Conservation (phyloP, 139 green algal species). For the Closterium sp. region DNA sequence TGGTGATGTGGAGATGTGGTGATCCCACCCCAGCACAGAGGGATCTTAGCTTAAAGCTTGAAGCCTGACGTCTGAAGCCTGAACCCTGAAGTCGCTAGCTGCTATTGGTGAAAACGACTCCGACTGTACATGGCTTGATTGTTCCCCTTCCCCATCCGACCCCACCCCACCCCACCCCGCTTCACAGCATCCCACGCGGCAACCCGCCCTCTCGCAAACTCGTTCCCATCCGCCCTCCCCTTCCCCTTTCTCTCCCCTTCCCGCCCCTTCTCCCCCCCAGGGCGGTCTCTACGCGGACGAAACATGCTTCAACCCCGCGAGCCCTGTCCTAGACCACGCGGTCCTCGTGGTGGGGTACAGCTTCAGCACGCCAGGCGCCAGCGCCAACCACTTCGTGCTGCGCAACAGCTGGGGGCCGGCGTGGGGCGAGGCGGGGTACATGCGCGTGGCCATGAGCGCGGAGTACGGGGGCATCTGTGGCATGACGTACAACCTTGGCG, state of each 20-base stretch:
- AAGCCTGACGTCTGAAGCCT: too few relatives aligned
- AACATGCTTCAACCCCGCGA: not conserved
- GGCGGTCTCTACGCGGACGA: not conserved
- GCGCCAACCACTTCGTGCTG: conserved; percentile 67
- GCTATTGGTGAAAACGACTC: too few relatives aligned
- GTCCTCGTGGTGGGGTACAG: conserved; percentile 62
- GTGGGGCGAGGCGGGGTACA: conserved; percentile 90
- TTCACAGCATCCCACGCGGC: too few relatives aligned
- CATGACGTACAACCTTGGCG: not conserved
- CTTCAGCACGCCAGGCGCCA: conserved; percentile 75
- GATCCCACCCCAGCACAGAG: too few relatives aligned
- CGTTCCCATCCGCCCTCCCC: too few relatives aligned
- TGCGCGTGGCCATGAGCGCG: conserved; percentile 61
- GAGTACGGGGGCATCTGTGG: not conserved
- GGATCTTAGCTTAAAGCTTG: too few relatives aligned
- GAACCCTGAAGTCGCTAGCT: too few relatives aligned
- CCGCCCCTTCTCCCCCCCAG: not conserved
- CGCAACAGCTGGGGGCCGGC: conserved; percentile 82
- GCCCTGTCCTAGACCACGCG: conserved; percentile 14
- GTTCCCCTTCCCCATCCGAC: too few relatives aligned
- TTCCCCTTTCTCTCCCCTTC: not conserved
- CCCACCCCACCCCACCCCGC: too few relatives aligned
- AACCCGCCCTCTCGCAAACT: too few relatives aligned
- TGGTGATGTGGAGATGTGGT: too few relatives aligned
- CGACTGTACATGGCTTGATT: too few relatives aligned